Evolutionary conservation across 208 protist genomes (phyloP), one percentile per base, ranked within the genome.

Genomic region (Acanthamoeba rhysodes): DNA sequence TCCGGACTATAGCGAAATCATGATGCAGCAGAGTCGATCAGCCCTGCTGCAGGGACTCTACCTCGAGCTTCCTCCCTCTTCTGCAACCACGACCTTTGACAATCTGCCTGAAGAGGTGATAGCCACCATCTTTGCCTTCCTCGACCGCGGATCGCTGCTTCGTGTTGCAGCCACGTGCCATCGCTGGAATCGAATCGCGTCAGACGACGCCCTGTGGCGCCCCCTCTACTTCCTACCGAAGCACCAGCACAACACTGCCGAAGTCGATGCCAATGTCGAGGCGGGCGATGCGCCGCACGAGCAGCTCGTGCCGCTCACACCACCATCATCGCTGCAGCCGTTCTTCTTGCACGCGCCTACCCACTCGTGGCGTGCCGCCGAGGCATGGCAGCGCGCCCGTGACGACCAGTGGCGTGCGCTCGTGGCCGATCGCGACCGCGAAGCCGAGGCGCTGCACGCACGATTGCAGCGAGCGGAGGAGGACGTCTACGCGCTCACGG

Each of bases 61-160:
- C 68, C n/a, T 29, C 24, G 24, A 3, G n/a, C 32, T 76, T 34
- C 68, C 68, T 27, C 32, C 68, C 62, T 29, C 24, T 76, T 76
- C 68, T 37, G 27, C 68, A 27, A 20, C 24, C 7, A 20, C 59
- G 22, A 34, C 68, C 24, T 29, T 76, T 16, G 78, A 55, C 8
- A 24, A 55, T 34, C 78, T 87, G 32, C 78, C 78, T 20, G 78
- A 87, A 29, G 78, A 87, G 37, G 29, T 87, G 27, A 32, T 87
- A 5, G 27, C 50, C 78, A 20, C 50, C 16, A 59, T 87, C 45
- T 87, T 87, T 14, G 18, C 78, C 16, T 87, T 87, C 78, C 78
- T 87, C 78, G 45, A 87, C 37, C 45, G 45, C 20, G 22, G 50
- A 59, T 59, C 37, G 7, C 50, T 87, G 50, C 50, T 50, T 16